Evolutionary conservation across 2,329 filamentous ascomycete species (phyloP).

Genomic region (Stachybotrys chartarum): DNA sequence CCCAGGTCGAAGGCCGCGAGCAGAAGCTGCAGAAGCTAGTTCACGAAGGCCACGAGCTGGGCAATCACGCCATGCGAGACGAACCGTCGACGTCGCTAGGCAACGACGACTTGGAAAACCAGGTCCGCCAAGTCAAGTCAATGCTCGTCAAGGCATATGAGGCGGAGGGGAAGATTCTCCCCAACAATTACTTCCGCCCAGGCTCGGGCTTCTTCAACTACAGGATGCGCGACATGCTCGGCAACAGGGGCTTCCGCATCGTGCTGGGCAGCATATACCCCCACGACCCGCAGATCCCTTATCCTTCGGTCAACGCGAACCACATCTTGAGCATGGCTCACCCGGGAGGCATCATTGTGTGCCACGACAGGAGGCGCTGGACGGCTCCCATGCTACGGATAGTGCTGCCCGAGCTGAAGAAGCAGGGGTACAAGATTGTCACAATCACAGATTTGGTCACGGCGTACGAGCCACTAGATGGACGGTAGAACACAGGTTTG

Average conservation of each 20-base stretch:
- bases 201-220: conserved; percentile 77
- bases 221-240: conserved; percentile 57
- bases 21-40: conserved; percentile 50
- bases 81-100: conserved; percentile 62
- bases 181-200: conserved; percentile 68
- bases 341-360: conserved; percentile 74
- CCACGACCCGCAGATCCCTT: conserved; percentile 79
- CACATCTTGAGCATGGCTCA: conserved; percentile 76
- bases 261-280: conserved; percentile 84
- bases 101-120: conserved; percentile 48
- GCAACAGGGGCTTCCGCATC: conserved; percentile 58
- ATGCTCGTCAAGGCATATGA: conserved; percentile 52
- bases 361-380: conserved; percentile 80
- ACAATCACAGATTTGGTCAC: conserved; percentile 62
- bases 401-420: conserved; percentile 65
- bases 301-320: conserved; percentile 60
- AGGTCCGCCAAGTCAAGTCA: conserved; percentile 59
- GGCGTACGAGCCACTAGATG: conserved; percentile 18
- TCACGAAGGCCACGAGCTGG: conserved; percentile 62
- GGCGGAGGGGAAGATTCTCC: conserved; percentile 33
- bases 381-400: conserved; percentile 69
- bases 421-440: conserved; percentile 63
- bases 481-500: conserved; percentile 7
- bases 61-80: conserved; percentile 85
- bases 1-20: conserved; percentile 57